A percentile compares a stretch with the other conserved stretches of the same genome.
phyloP scores from a whole-genome alignment of 805 yeast species.

The Candida stauntonica region DNA sequence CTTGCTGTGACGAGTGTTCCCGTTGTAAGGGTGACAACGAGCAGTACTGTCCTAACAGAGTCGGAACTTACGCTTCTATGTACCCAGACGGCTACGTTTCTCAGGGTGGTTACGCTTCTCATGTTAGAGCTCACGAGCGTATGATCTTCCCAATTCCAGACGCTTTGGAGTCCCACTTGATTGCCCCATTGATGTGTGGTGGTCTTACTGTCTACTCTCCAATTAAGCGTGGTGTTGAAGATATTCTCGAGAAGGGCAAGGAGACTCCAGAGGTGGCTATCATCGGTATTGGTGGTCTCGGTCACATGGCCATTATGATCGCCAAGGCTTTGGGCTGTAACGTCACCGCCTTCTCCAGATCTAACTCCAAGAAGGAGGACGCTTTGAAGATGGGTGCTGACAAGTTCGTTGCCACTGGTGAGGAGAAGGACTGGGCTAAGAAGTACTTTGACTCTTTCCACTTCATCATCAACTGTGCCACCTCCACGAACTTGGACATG shows the following conservation, averaged over 20 bases:
- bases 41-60: constrained; percentile 46
- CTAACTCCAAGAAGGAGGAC: constrained; percentile 42
- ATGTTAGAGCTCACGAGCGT: constrained; percentile 58
- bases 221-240: constrained; percentile 38
- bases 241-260: constrained; percentile 17
- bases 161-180: constrained; percentile 43
- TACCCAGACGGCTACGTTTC: constrained; percentile 45
- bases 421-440: constrained; percentile 38
- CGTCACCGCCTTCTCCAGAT: constrained; percentile 53
- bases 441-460: constrained; percentile 36
- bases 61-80: constrained; percentile 47
- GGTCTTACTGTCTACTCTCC: constrained; percentile 74
- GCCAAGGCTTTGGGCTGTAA: constrained; percentile 60
- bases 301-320: constrained; percentile 51
- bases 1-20: constrained; percentile 57
- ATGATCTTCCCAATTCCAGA: constrained; percentile 65
- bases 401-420: constrained; percentile 50
- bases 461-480: constrained; percentile 45
- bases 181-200: constrained; percentile 75
- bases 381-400: constrained; percentile 50
- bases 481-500: constrained; percentile 44
- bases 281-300: constrained; percentile 54
- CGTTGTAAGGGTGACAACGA: constrained; percentile 54
- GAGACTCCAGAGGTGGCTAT: constrained; percentile 43
- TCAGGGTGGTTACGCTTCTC: constrained; percentile 70